Evolutionary conservation across 352 stramenopile genomes (phyloP).

Genomic region (Phytophthora idaei): DNA sequence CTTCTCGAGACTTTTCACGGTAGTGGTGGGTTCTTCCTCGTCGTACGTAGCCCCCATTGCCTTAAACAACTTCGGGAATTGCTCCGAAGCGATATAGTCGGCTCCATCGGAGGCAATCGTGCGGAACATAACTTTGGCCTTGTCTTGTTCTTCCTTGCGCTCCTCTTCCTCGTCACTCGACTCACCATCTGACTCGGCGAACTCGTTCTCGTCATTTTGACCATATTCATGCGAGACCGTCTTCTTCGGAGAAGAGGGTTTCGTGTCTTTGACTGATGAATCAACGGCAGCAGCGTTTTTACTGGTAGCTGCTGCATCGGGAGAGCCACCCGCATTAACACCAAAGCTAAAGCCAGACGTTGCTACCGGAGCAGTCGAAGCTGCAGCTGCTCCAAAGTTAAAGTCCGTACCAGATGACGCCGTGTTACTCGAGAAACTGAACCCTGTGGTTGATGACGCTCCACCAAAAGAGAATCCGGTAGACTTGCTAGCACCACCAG

Average conservation of each 20-base stretch:
- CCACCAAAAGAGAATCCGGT: slow-evolving; percentile 34
- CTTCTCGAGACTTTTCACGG: slow-evolving; percentile 44
- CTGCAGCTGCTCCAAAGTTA: slow-evolving; percentile 11
- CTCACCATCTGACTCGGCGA: slow-evolving; percentile 53
- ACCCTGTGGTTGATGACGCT: slow-evolving; percentile 11
- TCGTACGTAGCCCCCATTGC: slow-evolving; percentile 60
- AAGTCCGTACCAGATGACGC: slow-evolving; percentile 18
- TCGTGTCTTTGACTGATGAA: not conserved
- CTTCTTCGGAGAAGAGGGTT: not conserved
- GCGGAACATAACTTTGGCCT: slow-evolving; percentile 47
- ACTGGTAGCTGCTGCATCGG: not conserved
- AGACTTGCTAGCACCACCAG: slow-evolving; percentile 9
- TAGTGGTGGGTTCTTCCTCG: slow-evolving; percentile 55
- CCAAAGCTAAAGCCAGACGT: slow-evolving; percentile 5
- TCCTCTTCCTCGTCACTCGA: slow-evolving; percentile 71
- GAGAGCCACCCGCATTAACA: not conserved
- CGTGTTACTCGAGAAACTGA: slow-evolving; percentile 20
- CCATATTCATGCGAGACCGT: slow-evolving; percentile 46
- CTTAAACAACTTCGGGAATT: slow-evolving; percentile 69
- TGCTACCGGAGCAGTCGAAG: not conserved
- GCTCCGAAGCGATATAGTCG: slow-evolving; percentile 39
- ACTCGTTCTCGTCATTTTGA: slow-evolving; percentile 70
- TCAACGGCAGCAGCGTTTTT: not conserved
- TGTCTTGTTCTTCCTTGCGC: slow-evolving; percentile 66
- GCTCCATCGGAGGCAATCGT: slow-evolving; percentile 37